Conservation (phyloP, 345 rosid species). For the Firmiana major region DNA sequence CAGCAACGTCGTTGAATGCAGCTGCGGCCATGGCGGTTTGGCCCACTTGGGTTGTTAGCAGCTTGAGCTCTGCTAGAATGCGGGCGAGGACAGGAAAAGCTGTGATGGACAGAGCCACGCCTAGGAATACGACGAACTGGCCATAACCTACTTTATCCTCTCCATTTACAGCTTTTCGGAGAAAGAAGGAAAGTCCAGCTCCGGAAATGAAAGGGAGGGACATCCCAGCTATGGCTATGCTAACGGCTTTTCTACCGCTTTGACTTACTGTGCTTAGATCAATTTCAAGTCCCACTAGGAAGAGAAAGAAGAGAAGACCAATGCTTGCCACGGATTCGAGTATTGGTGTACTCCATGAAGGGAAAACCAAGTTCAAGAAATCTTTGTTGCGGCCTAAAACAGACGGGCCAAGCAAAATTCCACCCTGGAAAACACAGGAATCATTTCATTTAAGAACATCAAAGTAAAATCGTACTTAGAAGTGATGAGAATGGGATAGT, state of each 20-base stretch:
- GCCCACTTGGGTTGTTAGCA: conserved; percentile 45
- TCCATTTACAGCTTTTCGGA: conserved; percentile 8
- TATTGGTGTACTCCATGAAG: conserved; percentile 46
- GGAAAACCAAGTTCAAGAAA: conserved; percentile 40
- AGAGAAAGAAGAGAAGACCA: conserved; percentile 58
- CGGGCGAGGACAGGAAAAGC: conserved; percentile 52
- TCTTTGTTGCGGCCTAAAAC: conserved; percentile 45
- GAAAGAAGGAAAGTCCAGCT: conserved; percentile 38
- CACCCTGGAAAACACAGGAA: conserved; percentile 28
- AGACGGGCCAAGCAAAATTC: conserved; percentile 56
- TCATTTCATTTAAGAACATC: neutral
- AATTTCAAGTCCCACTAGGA: conserved; percentile 63
- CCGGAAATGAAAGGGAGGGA: conserved; percentile 50
- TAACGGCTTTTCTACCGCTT: conserved; percentile 37
- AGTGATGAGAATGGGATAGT: neutral
- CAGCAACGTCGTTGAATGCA: conserved; percentile 45
- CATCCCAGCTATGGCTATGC: conserved; percentile 52
- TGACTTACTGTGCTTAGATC: conserved; percentile 37
- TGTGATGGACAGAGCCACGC: conserved; percentile 46
- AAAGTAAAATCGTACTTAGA: neutral
- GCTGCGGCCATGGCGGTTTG: conserved; percentile 50
- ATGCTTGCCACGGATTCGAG: conserved; percentile 53
- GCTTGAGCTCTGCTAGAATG: conserved; percentile 47
- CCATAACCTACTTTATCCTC: too few species aligned
- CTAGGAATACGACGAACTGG: conserved; percentile 36